Evolutionary conservation across 495 filamentous ascomycete species (phyloP).

Genomic region (Podospora pseudopauciseta): DNA sequence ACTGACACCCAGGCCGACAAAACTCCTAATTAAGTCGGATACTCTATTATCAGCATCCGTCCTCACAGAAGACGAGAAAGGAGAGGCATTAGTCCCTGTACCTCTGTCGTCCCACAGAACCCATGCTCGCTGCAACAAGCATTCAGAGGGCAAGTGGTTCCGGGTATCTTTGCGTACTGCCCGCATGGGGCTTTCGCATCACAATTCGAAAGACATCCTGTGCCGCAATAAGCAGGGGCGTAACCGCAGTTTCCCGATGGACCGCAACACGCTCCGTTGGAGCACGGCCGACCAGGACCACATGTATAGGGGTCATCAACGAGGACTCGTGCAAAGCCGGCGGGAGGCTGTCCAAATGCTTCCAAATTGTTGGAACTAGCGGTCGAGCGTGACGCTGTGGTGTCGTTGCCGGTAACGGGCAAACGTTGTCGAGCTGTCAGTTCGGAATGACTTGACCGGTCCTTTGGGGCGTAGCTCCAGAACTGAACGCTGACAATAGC

Average conservation of each 20-base stretch:
- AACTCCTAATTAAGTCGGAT: neutral
- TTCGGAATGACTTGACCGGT: neutral
- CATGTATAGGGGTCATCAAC: conserved; percentile 1
- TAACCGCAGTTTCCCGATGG: conserved; percentile 21
- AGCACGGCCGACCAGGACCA: conserved; percentile 4
- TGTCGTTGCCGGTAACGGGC: neutral
- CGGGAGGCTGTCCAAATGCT: neutral
- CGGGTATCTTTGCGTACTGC: conserved; percentile 20
- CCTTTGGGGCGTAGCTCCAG: no score
- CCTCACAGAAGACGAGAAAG: no score
- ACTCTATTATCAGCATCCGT: no score
- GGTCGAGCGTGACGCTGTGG: no score
- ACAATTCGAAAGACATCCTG: conserved; percentile 29
- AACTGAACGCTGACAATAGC: no score
- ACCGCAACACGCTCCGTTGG: conserved; percentile 24
- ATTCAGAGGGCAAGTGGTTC: conserved; percentile 30
- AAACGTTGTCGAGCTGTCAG: neutral
- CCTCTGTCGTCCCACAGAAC: conserved; percentile 12
- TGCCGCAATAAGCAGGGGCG: conserved; percentile 19
- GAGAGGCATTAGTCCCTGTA: no score
- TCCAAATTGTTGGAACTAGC: neutral
- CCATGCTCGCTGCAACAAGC: conserved; percentile 12
- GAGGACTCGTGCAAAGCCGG: neutral
- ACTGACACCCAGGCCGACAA: neutral
- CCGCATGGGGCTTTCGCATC: conserved; percentile 36